Evolutionary conservation across 2,329 filamentous ascomycete species (phyloP).

Genomic region (Colletotrichum tabaci): DNA sequence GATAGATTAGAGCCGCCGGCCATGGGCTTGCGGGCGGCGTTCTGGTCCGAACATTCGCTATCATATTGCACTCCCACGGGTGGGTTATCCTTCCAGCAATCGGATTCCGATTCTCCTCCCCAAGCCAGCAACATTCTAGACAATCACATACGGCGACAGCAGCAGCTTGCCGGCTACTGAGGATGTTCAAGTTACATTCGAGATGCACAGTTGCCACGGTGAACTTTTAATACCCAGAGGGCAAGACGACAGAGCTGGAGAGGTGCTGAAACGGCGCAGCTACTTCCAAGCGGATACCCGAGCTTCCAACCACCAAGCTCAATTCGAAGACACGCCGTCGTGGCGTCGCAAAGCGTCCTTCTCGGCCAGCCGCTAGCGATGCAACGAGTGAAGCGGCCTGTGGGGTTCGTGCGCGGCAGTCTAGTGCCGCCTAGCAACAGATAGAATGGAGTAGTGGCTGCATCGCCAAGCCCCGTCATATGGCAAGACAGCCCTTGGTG

Average conservation of each 20-base stretch:
- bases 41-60: background rate
- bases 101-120: no score
- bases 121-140: background rate
- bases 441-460: constrained; percentile 26
- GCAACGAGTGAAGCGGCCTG: constrained; percentile 1
- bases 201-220: background rate
- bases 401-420: constrained; percentile 21
- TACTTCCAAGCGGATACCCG: background rate
- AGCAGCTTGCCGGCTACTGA: background rate
- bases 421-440: constrained; percentile 22
- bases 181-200: background rate
- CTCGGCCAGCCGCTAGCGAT: constrained; percentile 4
- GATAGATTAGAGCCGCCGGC: constrained; percentile 1
- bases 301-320: background rate
- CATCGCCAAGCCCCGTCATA: constrained; percentile 34
- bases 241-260: background rate
- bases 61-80: background rate
- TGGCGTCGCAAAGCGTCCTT: constrained; percentile 18
- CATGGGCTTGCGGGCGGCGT: background rate
- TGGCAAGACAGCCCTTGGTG: constrained; percentile 33
- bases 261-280: background rate
- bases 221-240: background rate
- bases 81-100: background rate
- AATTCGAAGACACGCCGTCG: constrained; percentile 12
- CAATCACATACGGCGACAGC: background rate